Percentiles rank a stretch among this genome's conserved stretches.
These are phyloP conservation scores for Aspergillus flavus DNA, from an alignment of 2,329 filamentous ascomycete genomes.

Conservation along the genomic window DNA sequence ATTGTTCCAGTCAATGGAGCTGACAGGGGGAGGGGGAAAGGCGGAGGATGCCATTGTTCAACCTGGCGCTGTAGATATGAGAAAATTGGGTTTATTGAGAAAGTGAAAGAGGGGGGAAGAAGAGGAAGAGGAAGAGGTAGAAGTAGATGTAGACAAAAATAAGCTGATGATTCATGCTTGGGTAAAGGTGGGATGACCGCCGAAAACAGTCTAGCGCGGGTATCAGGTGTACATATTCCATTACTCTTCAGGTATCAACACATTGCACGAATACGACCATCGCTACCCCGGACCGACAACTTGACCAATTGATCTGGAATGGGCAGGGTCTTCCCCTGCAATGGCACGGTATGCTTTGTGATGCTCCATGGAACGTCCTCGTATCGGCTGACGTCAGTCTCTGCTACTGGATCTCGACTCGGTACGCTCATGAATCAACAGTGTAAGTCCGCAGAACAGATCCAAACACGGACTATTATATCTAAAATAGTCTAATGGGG, in stretches of 20 bases:
- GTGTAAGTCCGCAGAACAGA: neutral
- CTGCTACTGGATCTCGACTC: neutral
- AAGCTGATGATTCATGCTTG: conserved; percentile 1
- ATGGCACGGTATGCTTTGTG: neutral
- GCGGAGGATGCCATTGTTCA: conserved; percentile 11
- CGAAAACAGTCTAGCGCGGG: neutral
- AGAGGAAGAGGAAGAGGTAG: neutral
- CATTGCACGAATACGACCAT: neutral
- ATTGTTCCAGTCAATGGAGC: conserved; percentile 74
- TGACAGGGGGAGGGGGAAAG: conserved; percentile 37
- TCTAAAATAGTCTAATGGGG: neutral
- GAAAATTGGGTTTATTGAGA: neutral
- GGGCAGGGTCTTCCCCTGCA: neutral
- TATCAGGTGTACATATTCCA: neutral
- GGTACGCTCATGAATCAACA: neutral
- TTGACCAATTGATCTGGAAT: neutral
- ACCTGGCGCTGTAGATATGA: neutral
- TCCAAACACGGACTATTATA: neutral
- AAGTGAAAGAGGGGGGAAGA: neutral
- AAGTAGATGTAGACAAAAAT: neutral
- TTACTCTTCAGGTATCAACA: neutral
- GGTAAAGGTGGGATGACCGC: neutral
- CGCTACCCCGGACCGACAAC: neutral
- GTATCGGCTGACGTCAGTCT: neutral
- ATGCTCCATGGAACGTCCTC: neutral